phyloP scores from a whole-genome alignment of 192 early-diverging fungal genomes.

The Entrophospora sp. region DNA sequence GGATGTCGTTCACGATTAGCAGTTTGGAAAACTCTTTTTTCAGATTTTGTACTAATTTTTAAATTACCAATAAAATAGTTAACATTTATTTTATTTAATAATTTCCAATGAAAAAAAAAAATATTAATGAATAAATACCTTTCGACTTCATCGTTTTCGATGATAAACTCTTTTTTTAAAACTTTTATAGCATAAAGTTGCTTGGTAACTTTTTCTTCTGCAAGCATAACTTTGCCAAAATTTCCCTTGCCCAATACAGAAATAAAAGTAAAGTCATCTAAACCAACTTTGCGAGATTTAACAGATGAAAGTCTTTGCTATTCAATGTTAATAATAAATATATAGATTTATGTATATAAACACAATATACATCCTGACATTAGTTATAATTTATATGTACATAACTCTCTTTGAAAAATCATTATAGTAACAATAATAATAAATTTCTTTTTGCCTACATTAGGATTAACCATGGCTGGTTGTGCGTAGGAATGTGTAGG shows the following conservation, averaged over 20 bases:
- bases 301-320: slow-evolving; percentile 18
- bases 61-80: not conserved
- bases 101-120: not conserved
- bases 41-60: slow-evolving; percentile 63
- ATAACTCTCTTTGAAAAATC: too few relatives aligned
- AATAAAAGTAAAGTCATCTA: slow-evolving; percentile 91
- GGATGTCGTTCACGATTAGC: slow-evolving; percentile 89
- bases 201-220: slow-evolving; percentile 77
- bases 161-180: slow-evolving; percentile 95
- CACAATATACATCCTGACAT: too few relatives aligned
- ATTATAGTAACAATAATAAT: too few relatives aligned
- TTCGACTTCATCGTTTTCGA: slow-evolving; percentile 97
- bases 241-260: slow-evolving; percentile 97
- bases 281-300: slow-evolving; percentile 53
- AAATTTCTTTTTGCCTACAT: too few relatives aligned
- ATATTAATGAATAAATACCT: slow-evolving; percentile 30
- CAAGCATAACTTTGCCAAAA: slow-evolving; percentile 98
- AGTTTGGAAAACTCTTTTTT: slow-evolving; percentile 88
- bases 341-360: slow-evolving; percentile 14
- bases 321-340: slow-evolving; percentile 13
- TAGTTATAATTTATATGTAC: too few relatives aligned
- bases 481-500: slow-evolving; percentile 11
- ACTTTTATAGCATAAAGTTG: slow-evolving; percentile 96
- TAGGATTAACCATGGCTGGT: too few relatives aligned
- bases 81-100: too few relatives aligned